Evolutionary conservation across 2,329 filamentous ascomycete species (phyloP).

Genomic region (Phialocephala subalpina): DNA sequence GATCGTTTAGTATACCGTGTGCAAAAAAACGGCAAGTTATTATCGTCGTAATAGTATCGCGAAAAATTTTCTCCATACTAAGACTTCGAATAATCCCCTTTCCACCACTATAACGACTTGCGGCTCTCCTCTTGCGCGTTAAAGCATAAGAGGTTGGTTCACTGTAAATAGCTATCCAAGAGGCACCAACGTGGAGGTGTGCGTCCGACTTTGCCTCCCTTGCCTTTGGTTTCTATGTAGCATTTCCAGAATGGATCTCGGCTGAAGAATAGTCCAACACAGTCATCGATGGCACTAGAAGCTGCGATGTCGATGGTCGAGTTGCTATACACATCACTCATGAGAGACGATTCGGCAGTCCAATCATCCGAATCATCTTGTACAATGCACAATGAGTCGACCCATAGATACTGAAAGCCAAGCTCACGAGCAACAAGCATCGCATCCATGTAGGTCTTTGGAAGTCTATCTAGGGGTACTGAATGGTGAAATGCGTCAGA

Average conservation of each 20-base stretch:
- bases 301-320: constrained; percentile 35
- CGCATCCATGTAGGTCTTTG: constrained; percentile 38
- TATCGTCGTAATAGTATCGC: too few relatives aligned
- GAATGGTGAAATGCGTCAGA: constrained; percentile 16
- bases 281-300: constrained; percentile 22
- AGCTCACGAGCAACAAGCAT: constrained; percentile 30
- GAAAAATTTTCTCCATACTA: too few relatives aligned
- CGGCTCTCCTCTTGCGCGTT: too few relatives aligned
- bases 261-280: constrained; percentile 20
- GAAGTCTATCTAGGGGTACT: constrained; percentile 26
- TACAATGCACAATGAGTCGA: constrained; percentile 41
- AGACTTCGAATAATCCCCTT: too few relatives aligned
- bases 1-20: too few relatives aligned
- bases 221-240: background rate
- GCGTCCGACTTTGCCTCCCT: too few relatives aligned
- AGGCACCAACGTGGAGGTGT: too few relatives aligned
- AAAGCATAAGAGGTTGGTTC: too few relatives aligned
- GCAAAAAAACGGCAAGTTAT: too few relatives aligned
- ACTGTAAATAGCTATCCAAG: too few relatives aligned
- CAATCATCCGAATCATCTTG: constrained; percentile 37
- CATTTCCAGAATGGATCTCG: constrained; percentile 3
- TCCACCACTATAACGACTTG: too few relatives aligned
- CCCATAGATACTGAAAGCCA: constrained; percentile 40
- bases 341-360: constrained; percentile 28
- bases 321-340: constrained; percentile 29